Conservation (phyloP, 306 rosid genomes). For the Corylus heterophylla region DNA sequence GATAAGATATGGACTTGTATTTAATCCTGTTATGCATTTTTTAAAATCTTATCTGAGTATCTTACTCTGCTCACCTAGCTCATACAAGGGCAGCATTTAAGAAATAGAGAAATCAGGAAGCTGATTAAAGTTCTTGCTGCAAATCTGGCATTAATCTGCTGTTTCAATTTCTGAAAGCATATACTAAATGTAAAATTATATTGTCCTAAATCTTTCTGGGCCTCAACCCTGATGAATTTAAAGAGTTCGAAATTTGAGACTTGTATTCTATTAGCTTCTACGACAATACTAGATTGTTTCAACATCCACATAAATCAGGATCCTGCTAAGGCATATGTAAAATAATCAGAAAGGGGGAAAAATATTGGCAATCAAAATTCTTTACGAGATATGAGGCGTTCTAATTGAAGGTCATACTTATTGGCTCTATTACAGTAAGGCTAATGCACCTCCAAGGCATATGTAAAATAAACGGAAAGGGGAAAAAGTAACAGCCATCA, state of each 20-base stretch:
- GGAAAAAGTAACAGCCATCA: no score
- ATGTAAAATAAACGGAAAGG: no score
- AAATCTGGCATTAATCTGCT: neutral
- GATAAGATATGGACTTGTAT: neutral
- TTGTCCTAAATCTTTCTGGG: neutral
- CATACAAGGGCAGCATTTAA: neutral
- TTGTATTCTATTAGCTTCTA: neutral
- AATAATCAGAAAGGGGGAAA: neutral
- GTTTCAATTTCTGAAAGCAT: neutral
- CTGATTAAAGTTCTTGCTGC: neutral
- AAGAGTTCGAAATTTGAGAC: neutral
- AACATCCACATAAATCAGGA: neutral
- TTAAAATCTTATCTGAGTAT: neutral
- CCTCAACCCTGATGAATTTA: neutral
- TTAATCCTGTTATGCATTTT: neutral
- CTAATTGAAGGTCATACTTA: neutral
- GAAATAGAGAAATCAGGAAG: neutral
- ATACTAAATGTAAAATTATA: neutral
- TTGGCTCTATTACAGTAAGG: neutral
- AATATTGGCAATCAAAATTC: no score
- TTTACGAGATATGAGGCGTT: neutral
- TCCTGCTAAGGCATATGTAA: neutral
- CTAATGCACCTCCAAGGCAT: neutral
- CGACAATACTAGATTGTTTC: neutral
- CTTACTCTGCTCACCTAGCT: neutral